phyloP scores from a whole-genome alignment of 1,284 basidiomycete species.

The Stereum hirsutum region DNA sequence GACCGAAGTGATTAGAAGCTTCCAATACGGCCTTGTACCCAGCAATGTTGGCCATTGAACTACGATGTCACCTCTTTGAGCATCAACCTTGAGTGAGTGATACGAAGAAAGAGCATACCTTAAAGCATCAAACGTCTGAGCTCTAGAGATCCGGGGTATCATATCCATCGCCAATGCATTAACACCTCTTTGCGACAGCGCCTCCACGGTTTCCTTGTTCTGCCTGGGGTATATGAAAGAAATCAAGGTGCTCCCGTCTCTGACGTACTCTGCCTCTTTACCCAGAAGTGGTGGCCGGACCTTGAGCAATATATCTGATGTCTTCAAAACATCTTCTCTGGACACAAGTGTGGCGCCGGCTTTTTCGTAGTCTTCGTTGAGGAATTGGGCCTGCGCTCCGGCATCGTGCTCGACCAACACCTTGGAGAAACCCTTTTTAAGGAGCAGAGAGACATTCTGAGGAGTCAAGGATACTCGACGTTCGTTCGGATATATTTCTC shows the following conservation, averaged over 20 bases:
- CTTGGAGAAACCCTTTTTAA: constrained; percentile 72
- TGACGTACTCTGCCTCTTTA: constrained; percentile 51
- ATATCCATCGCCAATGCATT: constrained; percentile 79
- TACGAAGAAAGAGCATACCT: constrained; percentile 40
- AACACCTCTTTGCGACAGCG: constrained; percentile 50
- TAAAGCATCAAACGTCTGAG: constrained; percentile 79
- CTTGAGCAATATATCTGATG: constrained; percentile 74
- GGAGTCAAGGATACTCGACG: constrained; percentile 75
- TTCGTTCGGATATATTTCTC: constrained; percentile 68
- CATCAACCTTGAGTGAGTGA: no score
- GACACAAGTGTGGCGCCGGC: constrained; percentile 73
- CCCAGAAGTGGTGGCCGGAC: constrained; percentile 64
- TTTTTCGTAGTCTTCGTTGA: constrained; percentile 66
- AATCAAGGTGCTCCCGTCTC: constrained; percentile 67
- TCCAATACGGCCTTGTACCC: constrained; percentile 85
- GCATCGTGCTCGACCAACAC: constrained; percentile 69
- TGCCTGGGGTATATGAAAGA: constrained; percentile 80
- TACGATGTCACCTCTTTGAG: constrained; percentile 22
- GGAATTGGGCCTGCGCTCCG: constrained; percentile 65
- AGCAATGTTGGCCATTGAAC: constrained; percentile 86
- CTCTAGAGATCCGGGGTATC: constrained; percentile 81
- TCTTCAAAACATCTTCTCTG: constrained; percentile 49
- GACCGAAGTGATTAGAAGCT: constrained; percentile 78
- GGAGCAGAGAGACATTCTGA: constrained; percentile 59
- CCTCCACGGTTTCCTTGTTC: constrained; percentile 65